Base-by-base conservation (phyloP, 2,329 filamentous ascomycete genomes). In the Fusarium devonianum region DNA sequence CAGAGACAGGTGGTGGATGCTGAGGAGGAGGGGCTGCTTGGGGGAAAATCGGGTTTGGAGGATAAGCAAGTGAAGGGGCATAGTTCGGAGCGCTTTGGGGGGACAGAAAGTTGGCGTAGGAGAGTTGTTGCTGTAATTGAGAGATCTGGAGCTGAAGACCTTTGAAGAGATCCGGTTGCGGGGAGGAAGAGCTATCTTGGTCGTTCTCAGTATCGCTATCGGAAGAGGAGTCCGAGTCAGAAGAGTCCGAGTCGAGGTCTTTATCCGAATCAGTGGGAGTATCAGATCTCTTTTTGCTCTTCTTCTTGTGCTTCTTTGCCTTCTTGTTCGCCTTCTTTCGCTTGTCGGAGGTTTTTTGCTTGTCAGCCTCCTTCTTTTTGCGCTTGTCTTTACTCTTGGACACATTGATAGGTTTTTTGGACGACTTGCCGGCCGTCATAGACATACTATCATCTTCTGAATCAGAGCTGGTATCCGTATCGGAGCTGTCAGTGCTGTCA, bases 71-170 rank as follows among this genome's bases (percentile, higher is more conserved):
- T 14, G 41, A 47, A 34, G 43, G 35, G 23, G 38, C 18, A 22
- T 46, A 21, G 7, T 23, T 36, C 3, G 49, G n/a, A 8, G 37
- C 10, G 8, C 32, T 12, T 17, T 40, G 52, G 6, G 41, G 22
- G 23, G 41, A 10, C n/a, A 36, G 23, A 4, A 37, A 25, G 25
- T 22, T 46, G 16, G 52, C 18, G 29, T 47, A 38, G 12, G 48
- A 8, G 17, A 66, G 30, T 36, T 66, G 63, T 11, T 48, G 47
- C 33, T 66, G 64, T 5, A 69, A 57, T 19, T 65, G 62, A 5
- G 58, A 43, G 7, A 69, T 33, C 16, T 67, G 65, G 11, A 65
- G 54, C 29, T 64, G 57, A 37, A 73, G 59, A n/a, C 65, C 49
- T 16, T 65, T 58, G 13, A 71, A 52, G 14, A 73, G 53, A 5